Evolutionary conservation across 2,329 filamentous ascomycete genomes (phyloP).

Genomic region (Diaporthe sp.): DNA sequence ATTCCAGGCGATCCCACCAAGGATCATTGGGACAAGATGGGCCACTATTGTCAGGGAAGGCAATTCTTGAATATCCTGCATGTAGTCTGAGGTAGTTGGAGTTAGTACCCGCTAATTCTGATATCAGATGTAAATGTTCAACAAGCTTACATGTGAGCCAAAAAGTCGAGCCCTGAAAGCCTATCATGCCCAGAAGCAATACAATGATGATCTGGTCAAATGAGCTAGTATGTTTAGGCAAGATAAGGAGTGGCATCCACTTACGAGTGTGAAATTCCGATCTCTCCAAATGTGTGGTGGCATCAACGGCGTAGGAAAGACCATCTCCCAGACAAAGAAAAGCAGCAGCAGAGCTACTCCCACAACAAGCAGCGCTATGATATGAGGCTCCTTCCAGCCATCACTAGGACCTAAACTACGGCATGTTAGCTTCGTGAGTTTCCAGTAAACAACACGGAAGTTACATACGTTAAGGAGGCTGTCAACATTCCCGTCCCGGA

Average conservation of each 20-base stretch:
- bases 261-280: slow-evolving; percentile 1
- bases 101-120: not conserved
- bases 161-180: slow-evolving; percentile 13
- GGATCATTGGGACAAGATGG: not conserved
- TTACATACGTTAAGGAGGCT: not conserved
- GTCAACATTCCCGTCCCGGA: slow-evolving; percentile 1
- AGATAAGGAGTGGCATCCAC: not conserved
- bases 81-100: not conserved
- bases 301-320: slow-evolving; percentile 12
- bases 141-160: slow-evolving; percentile 11
- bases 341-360: slow-evolving; percentile 8
- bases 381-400: slow-evolving; percentile 2
- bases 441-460: fast-evolving
- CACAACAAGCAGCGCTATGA: slow-evolving; percentile 2
- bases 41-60: not conserved
- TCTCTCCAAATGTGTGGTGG: slow-evolving; percentile 1
- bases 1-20: not conserved
- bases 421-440: not conserved
- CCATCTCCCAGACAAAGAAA: not conserved
- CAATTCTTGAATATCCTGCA: slow-evolving; percentile 5
- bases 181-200: slow-evolving; percentile 14
- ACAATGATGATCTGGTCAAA: not conserved
- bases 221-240: not conserved
- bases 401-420: not conserved
- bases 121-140: not conserved